Conservation (phyloP, 495 filamentous ascomycete genomes). For the Daldinia childiae region DNA sequence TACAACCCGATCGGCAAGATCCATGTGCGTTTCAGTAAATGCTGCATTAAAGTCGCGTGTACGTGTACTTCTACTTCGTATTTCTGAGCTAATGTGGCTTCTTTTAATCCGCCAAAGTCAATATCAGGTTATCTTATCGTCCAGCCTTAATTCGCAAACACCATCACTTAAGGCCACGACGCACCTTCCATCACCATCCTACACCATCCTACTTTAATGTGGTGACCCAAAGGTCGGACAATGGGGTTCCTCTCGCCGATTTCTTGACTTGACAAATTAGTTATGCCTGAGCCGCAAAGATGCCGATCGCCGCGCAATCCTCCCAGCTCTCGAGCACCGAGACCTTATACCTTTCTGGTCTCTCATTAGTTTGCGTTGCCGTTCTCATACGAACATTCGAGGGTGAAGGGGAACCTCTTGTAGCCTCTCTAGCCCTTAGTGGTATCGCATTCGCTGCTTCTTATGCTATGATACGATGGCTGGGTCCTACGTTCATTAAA, state of each 20-base stretch:
- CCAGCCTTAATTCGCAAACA: slow-evolving; percentile 32
- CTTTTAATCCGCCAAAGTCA: neutral
- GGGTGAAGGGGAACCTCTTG: slow-evolving; percentile 84
- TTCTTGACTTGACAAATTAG: slow-evolving; percentile 15
- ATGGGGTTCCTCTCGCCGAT: slow-evolving; percentile 26
- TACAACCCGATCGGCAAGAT: neutral
- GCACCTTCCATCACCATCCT: slow-evolving; percentile 25
- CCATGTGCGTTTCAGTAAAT: neutral
- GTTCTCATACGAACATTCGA: slow-evolving; percentile 83
- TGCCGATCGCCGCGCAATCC: slow-evolving; percentile 50
- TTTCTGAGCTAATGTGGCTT: slow-evolving; percentile 1
- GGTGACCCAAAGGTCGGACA: slow-evolving; percentile 13
- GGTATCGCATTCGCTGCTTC: slow-evolving; percentile 81
- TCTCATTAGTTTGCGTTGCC: slow-evolving; percentile 74
- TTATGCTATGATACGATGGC: slow-evolving; percentile 90
- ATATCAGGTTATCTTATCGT: slow-evolving; percentile 8
- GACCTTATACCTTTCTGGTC: slow-evolving; percentile 71
- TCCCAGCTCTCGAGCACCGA: slow-evolving; percentile 71
- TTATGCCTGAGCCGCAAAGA: slow-evolving; percentile 44
- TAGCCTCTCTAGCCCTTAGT: slow-evolving; percentile 87
- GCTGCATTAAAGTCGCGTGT: neutral
- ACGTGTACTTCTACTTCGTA: slow-evolving; percentile 1
- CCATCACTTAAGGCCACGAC: slow-evolving; percentile 35
- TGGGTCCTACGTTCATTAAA: slow-evolving; percentile 88
- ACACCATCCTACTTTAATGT: slow-evolving; percentile 29